A percentile compares a stretch with the other conserved stretches of the same genome.
phyloP scores from a whole-genome alignment of 495 filamentous ascomycete species.

The Viridothelium virens region DNA sequence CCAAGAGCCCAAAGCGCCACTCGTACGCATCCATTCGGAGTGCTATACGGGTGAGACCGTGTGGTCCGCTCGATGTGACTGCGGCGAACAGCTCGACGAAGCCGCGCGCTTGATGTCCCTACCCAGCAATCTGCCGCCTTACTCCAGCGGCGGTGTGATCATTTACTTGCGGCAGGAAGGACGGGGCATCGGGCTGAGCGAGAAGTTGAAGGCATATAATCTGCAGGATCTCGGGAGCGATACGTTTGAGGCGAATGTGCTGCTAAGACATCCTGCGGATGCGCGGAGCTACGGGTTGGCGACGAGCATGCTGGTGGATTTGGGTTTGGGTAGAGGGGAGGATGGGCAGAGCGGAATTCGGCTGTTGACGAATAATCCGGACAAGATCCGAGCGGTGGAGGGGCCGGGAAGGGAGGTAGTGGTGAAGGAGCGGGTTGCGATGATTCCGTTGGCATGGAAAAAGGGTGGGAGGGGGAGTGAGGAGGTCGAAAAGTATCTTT shows the following conservation, averaged over 20 bases:
- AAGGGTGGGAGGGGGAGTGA: slow-evolving; percentile 67
- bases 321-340: slow-evolving; percentile 57
- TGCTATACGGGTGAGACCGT: slow-evolving; percentile 99
- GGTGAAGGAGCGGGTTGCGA: slow-evolving; percentile 83
- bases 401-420: slow-evolving; percentile 78
- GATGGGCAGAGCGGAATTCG: slow-evolving; percentile 64
- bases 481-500: slow-evolving; percentile 88
- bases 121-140: slow-evolving; percentile 34
- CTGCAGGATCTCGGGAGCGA: slow-evolving; percentile 91
- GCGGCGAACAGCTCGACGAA: slow-evolving; percentile 95
- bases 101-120: slow-evolving; percentile 89
- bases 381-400: slow-evolving; percentile 91
- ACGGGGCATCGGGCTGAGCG: slow-evolving; percentile 84
- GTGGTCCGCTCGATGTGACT: slow-evolving; percentile 96
- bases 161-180: slow-evolving; percentile 95
- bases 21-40: slow-evolving; percentile 94
- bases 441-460: slow-evolving; percentile 94
- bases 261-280: slow-evolving; percentile 89
- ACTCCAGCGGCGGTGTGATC: slow-evolving; percentile 72
- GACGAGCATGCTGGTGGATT: slow-evolving; percentile 84
- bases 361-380: slow-evolving; percentile 94
- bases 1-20: slow-evolving; percentile 41
- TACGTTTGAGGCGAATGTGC: slow-evolving; percentile 89
- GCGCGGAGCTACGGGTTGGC: slow-evolving; percentile 89
- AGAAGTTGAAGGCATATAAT: slow-evolving; percentile 98